phyloP scores from a whole-genome alignment of 192 early-diverging fungal species.

The Linnemannia zychae region DNA sequence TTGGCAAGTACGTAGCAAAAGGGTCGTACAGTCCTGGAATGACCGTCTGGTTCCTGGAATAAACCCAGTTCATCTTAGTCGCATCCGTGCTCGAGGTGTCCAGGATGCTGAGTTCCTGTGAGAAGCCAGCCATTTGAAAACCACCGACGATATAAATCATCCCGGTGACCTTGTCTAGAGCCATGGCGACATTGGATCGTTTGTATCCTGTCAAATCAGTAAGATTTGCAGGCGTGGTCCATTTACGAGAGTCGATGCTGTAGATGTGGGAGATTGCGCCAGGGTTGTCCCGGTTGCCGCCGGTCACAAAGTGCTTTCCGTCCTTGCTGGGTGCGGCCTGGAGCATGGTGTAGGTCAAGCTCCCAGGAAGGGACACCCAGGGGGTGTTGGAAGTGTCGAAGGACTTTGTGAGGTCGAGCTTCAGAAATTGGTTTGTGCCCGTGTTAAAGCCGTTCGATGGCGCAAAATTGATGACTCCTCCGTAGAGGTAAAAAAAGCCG shows the following conservation, averaged over 20 bases:
- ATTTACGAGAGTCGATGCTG: not conserved
- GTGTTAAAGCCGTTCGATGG: not conserved
- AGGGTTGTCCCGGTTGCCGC: constrained; percentile 33
- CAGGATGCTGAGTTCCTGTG: constrained; percentile 17
- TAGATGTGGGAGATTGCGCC: constrained; percentile 35
- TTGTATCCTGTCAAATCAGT: constrained; percentile 28
- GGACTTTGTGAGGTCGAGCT: constrained; percentile 30
- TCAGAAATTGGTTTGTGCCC: constrained; percentile 32
- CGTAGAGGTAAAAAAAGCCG: constrained; percentile 37
- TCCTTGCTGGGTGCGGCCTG: constrained; percentile 16
- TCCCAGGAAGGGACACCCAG: constrained; percentile 10
- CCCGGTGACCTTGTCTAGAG: constrained; percentile 21
- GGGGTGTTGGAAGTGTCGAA: constrained; percentile 24
- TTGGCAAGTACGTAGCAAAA: constrained; percentile 30
- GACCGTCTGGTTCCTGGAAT: constrained; percentile 3
- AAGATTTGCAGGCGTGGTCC: constrained; percentile 17
- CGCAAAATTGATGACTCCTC: constrained; percentile 32
- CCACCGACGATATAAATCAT: constrained; percentile 44
- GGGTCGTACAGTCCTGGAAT: constrained; percentile 26
- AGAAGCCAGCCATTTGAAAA: not conserved
- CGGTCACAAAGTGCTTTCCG: constrained; percentile 34
- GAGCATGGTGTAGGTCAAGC: constrained; percentile 30
- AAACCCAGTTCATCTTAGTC: constrained; percentile 20
- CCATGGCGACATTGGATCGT: constrained; percentile 34
- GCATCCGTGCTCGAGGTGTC: constrained; percentile 2